Evolutionary conservation across 176 grass and related monocot genomes (phyloP).

Genomic region (Carex cristatella): DNA sequence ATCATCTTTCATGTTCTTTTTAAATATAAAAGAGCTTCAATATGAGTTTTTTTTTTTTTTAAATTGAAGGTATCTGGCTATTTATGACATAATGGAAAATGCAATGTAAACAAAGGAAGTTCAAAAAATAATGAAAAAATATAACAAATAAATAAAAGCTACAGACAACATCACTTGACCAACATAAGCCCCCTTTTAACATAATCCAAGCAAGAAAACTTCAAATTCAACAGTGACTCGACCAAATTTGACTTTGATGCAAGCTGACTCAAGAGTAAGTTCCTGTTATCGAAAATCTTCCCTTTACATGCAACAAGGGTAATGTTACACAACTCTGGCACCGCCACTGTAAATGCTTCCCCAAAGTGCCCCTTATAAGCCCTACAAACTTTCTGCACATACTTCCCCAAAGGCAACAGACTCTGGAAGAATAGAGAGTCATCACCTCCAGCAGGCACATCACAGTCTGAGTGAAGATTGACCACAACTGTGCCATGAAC

Average conservation of each 20-base stretch:
- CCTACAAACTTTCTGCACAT: constrained; percentile 46
- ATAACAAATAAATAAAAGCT: not conserved
- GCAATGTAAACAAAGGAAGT: not conserved
- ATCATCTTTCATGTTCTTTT: not conserved
- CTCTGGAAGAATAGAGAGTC: constrained; percentile 14
- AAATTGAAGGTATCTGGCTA: not conserved
- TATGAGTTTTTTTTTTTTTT: not conserved
- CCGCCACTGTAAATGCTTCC: constrained; percentile 36
- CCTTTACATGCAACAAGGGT: constrained; percentile 65
- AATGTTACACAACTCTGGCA: constrained; percentile 80
- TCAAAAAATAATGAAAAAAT: not conserved
- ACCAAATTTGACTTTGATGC: constrained; percentile 48
- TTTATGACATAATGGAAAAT: not conserved
- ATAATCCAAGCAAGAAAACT: constrained; percentile 65
- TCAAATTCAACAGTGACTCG: constrained; percentile 37
- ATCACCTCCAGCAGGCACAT: not conserved
- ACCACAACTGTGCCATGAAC: constrained; percentile 74
- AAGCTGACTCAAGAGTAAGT: constrained; percentile 52
- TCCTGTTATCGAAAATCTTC: constrained; percentile 3
- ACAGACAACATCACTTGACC: constrained; percentile 35
- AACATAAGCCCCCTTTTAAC: constrained; percentile 57
- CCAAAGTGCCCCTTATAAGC: constrained; percentile 79
- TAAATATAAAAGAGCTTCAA: not conserved
- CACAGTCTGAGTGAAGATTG: constrained; percentile 71
- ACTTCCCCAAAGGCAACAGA: constrained; percentile 43